Base-by-base conservation (phyloP, 345 rosid species). In the Acer yangbiense region DNA sequence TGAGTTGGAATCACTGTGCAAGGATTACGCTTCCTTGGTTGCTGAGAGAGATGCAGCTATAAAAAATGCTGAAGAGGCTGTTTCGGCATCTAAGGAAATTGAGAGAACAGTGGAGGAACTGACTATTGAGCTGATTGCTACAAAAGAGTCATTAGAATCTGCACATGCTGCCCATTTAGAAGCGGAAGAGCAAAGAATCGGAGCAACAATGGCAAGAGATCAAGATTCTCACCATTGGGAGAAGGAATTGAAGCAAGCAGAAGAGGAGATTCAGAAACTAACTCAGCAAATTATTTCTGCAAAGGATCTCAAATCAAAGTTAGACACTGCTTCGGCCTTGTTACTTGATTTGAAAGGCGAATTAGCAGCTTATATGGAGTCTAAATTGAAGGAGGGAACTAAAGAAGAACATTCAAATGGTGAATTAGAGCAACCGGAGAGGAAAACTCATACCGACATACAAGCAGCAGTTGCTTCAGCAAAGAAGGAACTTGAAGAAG, bases 121-220 rank as follows among this genome's bases (percentile, higher is more conserved):
- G 77, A 93, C 92, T 2, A 93, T 93, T 77, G 98, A 93, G 85
- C 72, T 95, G 82, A 92, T 95, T 80, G 87, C 96, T 69, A 74
- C 93, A 25, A 95, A 92, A 79, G 95, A 95, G 83, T 80, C 94
- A 58, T 77, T 93, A 61, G 97, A 93, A 79, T 90, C 94, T 65
- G 95, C 98, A 7, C 99, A 95, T 81, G 91, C 98, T 72, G 87
- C 98, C 23, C 98, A 93, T 82, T 75, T 95, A 86, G 98, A 95
- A 78, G 99, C 98, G 2, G 99, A 95, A 88, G 98, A 93, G 50
- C 89, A 85, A 74, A 91, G 93, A 76, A 86, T 95, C 9, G 97
- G 97, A 74, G 96, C 96, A 39, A 89, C 93, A 46, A 82, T 93
- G 90, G 89, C 90, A 57, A 90, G 84, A 71, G 99, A 95, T 81